These are phyloP conservation scores for Wallacemonas sp. DNA, from an alignment of 208 protist species.

Conservation along the genomic window DNA sequence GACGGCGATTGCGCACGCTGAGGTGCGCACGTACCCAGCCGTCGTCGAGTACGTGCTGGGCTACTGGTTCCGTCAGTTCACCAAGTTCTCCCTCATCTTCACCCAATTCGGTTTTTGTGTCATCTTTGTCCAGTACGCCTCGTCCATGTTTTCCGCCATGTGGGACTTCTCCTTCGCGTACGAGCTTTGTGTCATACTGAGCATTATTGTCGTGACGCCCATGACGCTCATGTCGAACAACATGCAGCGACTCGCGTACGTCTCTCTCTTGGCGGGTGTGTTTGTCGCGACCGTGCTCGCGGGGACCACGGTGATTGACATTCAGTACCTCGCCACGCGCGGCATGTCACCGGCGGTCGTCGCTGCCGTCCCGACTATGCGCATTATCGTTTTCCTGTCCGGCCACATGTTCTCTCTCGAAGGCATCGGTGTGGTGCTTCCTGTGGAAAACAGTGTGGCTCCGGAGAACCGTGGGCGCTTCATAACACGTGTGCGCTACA, in stretches of 20 bases:
- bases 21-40: constrained; percentile 72
- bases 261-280: constrained; percentile 60
- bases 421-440: constrained; percentile 72
- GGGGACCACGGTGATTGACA: constrained; percentile 51
- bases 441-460: constrained; percentile 76
- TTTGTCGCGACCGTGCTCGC: constrained; percentile 56
- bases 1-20: constrained; percentile 46
- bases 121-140: constrained; percentile 78
- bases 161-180: constrained; percentile 37
- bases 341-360: constrained; percentile 40
- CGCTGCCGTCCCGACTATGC: constrained; percentile 34
- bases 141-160: constrained; percentile 64
- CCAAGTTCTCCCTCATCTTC: constrained; percentile 72
- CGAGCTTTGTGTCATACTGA: constrained; percentile 45
- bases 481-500: constrained; percentile 49
- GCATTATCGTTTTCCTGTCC: constrained; percentile 67
- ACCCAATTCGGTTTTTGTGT: constrained; percentile 89
- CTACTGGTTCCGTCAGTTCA: constrained; percentile 50
- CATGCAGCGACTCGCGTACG: constrained; percentile 58
- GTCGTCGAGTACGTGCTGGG: constrained; percentile 76
- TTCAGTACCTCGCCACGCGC: constrained; percentile 30
- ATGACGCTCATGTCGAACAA: constrained; percentile 70
- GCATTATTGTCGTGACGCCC: constrained; percentile 54
- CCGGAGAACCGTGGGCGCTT: constrained; percentile 45
- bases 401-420: constrained; percentile 84